Base-by-base conservation (phyloP, 768 basidiomycete genomes). In the Tylopilus vinaceipallidus region DNA sequence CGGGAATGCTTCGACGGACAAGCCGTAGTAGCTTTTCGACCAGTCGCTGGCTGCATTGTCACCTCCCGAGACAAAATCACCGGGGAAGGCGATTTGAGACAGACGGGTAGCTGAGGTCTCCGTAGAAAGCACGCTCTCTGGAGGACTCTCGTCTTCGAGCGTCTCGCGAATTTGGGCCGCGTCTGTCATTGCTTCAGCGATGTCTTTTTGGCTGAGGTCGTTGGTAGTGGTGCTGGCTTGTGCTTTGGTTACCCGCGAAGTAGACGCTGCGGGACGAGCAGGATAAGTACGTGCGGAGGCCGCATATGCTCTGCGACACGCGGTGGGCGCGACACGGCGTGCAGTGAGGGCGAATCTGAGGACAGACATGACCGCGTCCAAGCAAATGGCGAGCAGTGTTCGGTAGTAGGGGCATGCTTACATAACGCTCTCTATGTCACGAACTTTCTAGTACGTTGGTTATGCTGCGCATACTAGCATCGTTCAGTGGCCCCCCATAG, bases 11-110 rank as follows among this genome's bases (percentile, higher is more conserved):
- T 84, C 73, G 0, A 76, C 68, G 4, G 88, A 88, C 24, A 98
- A 71, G 0, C 95, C 95, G 53, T 82, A 73, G 64, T 91, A 98
- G 61, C 85, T 88, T 62, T 79, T 86, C 2, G 90, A 89, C 95
- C 95, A 98, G 67, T 98, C 90, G 2, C 79, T 87, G 37, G 50
- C 45, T 22, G 42, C 39, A 24, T 17, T 29, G 24, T 68, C 58
- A 8, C 52, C 47, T 37, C 53, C 63, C 17, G 61, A 53, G 5
- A 50, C 42, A 9, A 67, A 56, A 32, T 67, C 67, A 5, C 68
- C 66, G 2, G 66, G 53, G 22, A 67, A 69, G 10, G 63, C 58
- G 33, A 27, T 45, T 50, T 62, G 64, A 22, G 57, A 51, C 1
- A 40, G 17, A 3, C 49, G 46, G 1, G 44, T 20, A 19, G 60